These are phyloP conservation scores for Mollisia scopiformis DNA, from an alignment of 2,329 filamentous ascomycete species.

Conservation along the genomic window DNA sequence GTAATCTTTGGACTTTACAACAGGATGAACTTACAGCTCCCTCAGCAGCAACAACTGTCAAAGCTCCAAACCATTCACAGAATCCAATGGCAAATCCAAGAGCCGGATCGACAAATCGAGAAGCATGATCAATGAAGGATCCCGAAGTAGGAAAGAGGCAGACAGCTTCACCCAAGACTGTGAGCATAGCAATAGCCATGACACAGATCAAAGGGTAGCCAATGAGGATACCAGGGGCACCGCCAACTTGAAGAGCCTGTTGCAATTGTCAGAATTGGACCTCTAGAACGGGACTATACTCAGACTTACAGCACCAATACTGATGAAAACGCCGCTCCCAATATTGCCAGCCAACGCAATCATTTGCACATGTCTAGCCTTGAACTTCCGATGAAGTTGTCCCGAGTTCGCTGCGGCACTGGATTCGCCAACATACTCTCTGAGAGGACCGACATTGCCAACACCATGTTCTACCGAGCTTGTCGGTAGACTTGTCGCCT, in stretches of 20 bases:
- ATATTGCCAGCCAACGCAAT: constrained; percentile 2
- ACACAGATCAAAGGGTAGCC: constrained; percentile 28
- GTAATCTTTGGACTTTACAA: too few relatives aligned
- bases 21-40: too few relatives aligned
- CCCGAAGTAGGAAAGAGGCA: constrained; percentile 35
- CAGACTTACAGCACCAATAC: background rate
- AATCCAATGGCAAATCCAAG: constrained; percentile 31
- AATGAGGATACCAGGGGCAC: constrained; percentile 46
- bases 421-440: background rate
- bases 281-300: background rate
- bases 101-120: constrained; percentile 37
- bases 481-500: background rate
- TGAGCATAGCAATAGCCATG: constrained; percentile 47
- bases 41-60: constrained; percentile 45
- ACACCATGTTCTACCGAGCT: background rate
- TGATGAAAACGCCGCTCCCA: constrained; percentile 5
- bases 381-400: background rate
- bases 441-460: background rate
- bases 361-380: constrained; percentile 5
- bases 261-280: constrained; percentile 36
- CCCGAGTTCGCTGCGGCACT: background rate
- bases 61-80: constrained; percentile 21
- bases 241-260: constrained; percentile 46
- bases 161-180: constrained; percentile 37
- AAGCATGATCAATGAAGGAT: constrained; percentile 35